Evolutionary conservation across 371 early-diverging fungal species (phyloP).

Genomic region (Circinella umbellata): DNA sequence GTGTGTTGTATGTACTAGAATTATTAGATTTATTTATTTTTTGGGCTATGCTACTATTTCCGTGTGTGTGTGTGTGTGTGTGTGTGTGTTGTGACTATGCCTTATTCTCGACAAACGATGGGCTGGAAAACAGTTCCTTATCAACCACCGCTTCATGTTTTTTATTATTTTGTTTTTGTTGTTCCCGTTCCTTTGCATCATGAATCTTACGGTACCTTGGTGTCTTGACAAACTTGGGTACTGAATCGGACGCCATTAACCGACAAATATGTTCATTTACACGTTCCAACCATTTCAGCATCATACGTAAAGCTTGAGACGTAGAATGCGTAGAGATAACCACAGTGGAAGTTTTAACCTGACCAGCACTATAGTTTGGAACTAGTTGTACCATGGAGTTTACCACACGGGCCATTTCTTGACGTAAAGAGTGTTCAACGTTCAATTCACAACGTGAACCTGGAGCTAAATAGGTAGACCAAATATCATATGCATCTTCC

Average conservation of each 20-base stretch:
- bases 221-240: conserved; percentile 80
- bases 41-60: too few species aligned
- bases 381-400: conserved; percentile 47
- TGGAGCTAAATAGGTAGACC: conserved; percentile 64
- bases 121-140: conserved; percentile 1
- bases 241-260: conserved; percentile 79
- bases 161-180: background rate
- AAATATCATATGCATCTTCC: conserved; percentile 65
- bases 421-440: conserved; percentile 54
- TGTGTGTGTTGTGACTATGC: conserved; percentile 5
- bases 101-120: conserved; percentile 11
- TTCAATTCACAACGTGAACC: conserved; percentile 64
- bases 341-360: conserved; percentile 37
- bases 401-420: conserved; percentile 54
- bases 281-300: conserved; percentile 63
- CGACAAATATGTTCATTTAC: conserved; percentile 76
- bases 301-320: conserved; percentile 45
- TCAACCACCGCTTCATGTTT: conserved; percentile 1
- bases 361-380: conserved; percentile 40
- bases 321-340: conserved; percentile 45
- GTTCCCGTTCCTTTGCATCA: conserved; percentile 17
- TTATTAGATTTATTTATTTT: background rate
- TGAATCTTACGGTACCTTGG: conserved; percentile 57
- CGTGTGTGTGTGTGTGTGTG: too few species aligned
- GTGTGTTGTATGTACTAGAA: background rate